Conservation (phyloP, 2,329 filamentous ascomycete genomes). For the Trichoderma afroharzianum region DNA sequence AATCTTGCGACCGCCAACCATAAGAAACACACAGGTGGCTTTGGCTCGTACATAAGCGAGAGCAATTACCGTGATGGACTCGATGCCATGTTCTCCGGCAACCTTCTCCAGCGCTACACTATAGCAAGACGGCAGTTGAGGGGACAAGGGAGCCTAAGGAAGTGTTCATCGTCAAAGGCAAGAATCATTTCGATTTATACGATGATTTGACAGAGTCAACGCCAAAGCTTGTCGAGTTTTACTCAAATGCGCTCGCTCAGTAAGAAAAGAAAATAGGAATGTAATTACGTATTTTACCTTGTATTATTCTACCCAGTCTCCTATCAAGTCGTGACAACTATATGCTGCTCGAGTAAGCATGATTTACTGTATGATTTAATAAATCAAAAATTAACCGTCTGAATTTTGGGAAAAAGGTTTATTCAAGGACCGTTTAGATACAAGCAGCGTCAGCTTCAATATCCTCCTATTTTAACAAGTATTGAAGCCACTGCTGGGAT, state of each 20-base stretch:
- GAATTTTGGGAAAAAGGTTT: neutral
- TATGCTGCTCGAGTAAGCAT: neutral
- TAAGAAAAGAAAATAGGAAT: neutral
- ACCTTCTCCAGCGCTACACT: neutral
- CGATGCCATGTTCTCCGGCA: neutral
- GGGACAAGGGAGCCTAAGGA: constrained; percentile 19
- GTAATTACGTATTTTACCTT: neutral
- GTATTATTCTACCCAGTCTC: neutral
- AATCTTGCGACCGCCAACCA: neutral
- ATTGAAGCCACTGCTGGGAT: too few species aligned
- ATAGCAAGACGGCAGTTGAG: constrained; percentile 7
- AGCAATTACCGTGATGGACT: neutral
- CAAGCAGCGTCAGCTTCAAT: neutral
- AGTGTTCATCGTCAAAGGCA: constrained; percentile 16
- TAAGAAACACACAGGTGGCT: neutral
- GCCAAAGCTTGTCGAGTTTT: neutral
- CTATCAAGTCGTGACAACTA: neutral
- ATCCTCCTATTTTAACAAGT: too few species aligned
- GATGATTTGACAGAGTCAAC: neutral
- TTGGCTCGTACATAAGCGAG: neutral
- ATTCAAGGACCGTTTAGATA: neutral
- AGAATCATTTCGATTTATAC: constrained; percentile 20
- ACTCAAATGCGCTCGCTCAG: neutral
- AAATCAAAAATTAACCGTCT: neutral
- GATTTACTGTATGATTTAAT: neutral